Evolutionary conservation across 495 filamentous ascomycete species (phyloP).

Genomic region (Aspergillus nidulans): DNA sequence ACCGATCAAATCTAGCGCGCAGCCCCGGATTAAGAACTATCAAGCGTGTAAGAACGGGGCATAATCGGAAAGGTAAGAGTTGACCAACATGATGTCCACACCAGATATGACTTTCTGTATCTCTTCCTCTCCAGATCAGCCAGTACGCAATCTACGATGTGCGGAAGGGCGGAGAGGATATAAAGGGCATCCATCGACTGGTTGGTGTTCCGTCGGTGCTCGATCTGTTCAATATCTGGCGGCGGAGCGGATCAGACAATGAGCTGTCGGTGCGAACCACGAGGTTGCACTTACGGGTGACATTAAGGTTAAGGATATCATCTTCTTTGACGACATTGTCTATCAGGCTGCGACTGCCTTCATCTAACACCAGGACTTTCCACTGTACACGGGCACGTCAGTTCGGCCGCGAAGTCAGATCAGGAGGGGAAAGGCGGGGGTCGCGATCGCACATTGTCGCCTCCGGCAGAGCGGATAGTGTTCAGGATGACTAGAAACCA

Average conservation of each 20-base stretch:
- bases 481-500: slow-evolving; percentile 50
- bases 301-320: slow-evolving; percentile 90
- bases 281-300: slow-evolving; percentile 66
- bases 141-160: slow-evolving; percentile 89
- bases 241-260: slow-evolving; percentile 26
- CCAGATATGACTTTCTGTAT: slow-evolving; percentile 68
- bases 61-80: slow-evolving; percentile 1
- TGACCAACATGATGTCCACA: slow-evolving; percentile 77
- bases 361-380: slow-evolving; percentile 91
- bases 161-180: slow-evolving; percentile 73
- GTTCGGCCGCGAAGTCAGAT: slow-evolving; percentile 24
- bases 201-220: slow-evolving; percentile 73
- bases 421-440: slow-evolving; percentile 17
- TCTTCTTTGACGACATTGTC: slow-evolving; percentile 88
- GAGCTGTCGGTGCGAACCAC: background rate
- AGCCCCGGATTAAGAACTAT: slow-evolving; percentile 52
- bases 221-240: slow-evolving; percentile 86
- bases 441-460: slow-evolving; percentile 50
- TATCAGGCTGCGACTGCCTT: slow-evolving; percentile 70
- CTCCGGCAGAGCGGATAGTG: slow-evolving; percentile 54
- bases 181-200: slow-evolving; percentile 91
- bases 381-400: slow-evolving; percentile 56
- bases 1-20: slow-evolving; percentile 54
- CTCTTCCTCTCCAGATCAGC: slow-evolving; percentile 80
- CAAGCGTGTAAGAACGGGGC: slow-evolving; percentile 6